These are phyloP conservation scores for Polysphondylium violaceum DNA, from an alignment of 78 protist species.

Conservation along the genomic window DNA sequence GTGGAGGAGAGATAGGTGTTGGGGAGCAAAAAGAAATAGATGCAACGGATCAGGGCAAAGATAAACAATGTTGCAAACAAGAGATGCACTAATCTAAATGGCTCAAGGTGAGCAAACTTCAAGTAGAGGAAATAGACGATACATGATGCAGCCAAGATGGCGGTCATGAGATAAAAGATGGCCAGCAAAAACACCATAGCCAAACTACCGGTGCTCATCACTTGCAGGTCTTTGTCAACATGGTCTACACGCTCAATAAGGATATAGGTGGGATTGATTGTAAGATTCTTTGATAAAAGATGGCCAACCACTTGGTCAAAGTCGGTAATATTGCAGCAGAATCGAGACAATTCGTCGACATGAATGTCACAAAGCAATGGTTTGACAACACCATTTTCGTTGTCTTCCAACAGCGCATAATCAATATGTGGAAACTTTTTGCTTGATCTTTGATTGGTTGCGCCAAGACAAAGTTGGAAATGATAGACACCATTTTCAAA, in stretches of 20 bases:
- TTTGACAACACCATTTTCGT: constrained; percentile 5
- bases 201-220: too few relatives aligned
- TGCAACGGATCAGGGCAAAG: neutral
- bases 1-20: constrained; percentile 1
- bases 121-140: too few relatives aligned
- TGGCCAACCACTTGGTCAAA: neutral
- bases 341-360: neutral
- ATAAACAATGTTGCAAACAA: neutral
- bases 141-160: too few relatives aligned
- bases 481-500: neutral
- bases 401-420: neutral
- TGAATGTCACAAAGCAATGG: constrained; percentile 20
- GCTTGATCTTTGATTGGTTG: neutral
- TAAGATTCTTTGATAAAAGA: neutral
- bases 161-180: too few relatives aligned
- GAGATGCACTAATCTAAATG: constrained; percentile 21
- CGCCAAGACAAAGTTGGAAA: constrained; percentile 16
- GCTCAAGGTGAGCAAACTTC: too few relatives aligned
- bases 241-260: constrained; percentile 1
- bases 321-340: constrained; percentile 16
- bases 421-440: neutral
- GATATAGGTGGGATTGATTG: neutral
- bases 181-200: too few relatives aligned
- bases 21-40: constrained; percentile 30
- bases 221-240: too few relatives aligned